Percentiles rank a stretch among this genome's conserved stretches.
phyloP scores from a whole-genome alignment of 768 basidiomycete genomes.

The Leccinum disarticulatum region DNA sequence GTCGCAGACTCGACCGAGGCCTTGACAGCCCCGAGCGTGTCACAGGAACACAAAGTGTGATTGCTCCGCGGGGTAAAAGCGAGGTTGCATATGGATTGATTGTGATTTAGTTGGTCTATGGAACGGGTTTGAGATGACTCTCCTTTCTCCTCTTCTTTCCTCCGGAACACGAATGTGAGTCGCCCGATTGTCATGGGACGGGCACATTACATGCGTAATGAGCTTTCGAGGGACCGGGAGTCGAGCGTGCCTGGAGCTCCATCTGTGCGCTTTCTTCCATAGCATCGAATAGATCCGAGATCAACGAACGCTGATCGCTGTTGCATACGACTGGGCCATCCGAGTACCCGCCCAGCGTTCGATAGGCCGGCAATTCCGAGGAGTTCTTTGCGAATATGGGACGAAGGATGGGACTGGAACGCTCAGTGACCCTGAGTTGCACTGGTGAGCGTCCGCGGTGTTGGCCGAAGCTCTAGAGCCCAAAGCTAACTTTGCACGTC shows the following conservation, averaged over 20 bases:
- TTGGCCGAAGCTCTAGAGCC: not conserved
- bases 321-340: slow-evolving; percentile 52
- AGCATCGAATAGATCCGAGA: not conserved
- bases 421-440: slow-evolving; percentile 80
- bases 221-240: not conserved
- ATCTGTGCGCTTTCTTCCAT: not conserved
- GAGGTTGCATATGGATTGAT: slow-evolving; percentile 53
- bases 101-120: slow-evolving; percentile 72
- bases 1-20: slow-evolving; percentile 3
- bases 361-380: slow-evolving; percentile 77
- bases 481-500: not conserved
- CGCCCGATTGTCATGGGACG: not conserved
- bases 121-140: slow-evolving; percentile 86
- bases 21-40: not conserved
- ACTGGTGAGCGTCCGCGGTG: slow-evolving; percentile 57
- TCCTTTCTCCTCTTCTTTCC: not conserved
- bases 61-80: slow-evolving; percentile 89
- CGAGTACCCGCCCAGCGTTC: slow-evolving; percentile 74
- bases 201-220: not conserved
- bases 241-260: not conserved
- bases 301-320: not conserved
- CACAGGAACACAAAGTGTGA: slow-evolving; percentile 85
- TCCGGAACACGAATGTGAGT: not conserved
- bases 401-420: slow-evolving; percentile 81
- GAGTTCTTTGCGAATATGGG: slow-evolving; percentile 81